Percentiles rank a stretch among this genome's conserved stretches.
phyloP scores from a whole-genome alignment of 352 stramenopile species.

The Vaucheria bursata region DNA sequence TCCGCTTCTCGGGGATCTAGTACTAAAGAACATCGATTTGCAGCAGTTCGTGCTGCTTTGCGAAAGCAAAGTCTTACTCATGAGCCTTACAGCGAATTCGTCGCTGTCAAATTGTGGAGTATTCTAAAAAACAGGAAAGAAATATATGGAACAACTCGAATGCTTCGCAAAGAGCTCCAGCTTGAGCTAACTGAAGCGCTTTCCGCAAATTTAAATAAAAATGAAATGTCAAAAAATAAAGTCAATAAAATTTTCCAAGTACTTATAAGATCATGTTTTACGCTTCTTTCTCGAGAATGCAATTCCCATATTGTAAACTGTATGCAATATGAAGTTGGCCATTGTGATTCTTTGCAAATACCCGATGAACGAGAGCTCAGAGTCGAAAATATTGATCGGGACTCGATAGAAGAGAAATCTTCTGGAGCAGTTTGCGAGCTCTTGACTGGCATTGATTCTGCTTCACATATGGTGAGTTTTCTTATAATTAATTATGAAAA shows the following conservation, averaged over 20 bases:
- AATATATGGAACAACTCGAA: slow-evolving; percentile 18
- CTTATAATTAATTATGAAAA: too few relatives aligned
- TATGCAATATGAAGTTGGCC: too few relatives aligned
- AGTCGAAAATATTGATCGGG: too few relatives aligned
- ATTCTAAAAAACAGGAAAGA: not conserved
- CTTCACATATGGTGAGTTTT: slow-evolving; percentile 1
- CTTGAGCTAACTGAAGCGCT: slow-evolving; percentile 21
- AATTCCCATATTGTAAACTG: not conserved
- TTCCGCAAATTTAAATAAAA: slow-evolving; percentile 4
- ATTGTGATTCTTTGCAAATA: too few relatives aligned
- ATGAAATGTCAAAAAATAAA: slow-evolving; percentile 45
- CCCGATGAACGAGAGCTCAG: too few relatives aligned
- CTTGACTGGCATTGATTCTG: not conserved
- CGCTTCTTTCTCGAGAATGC: slow-evolving; percentile 23
- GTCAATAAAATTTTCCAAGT: slow-evolving; percentile 48
- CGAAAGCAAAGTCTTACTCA: slow-evolving; percentile 44
- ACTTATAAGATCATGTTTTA: slow-evolving; percentile 37
- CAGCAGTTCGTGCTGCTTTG: slow-evolving; percentile 36
- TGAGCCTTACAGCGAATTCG: slow-evolving; percentile 43
- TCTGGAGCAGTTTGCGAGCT: not conserved
- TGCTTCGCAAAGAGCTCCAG: slow-evolving; percentile 42
- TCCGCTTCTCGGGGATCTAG: too few relatives aligned
- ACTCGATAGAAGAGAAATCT: too few relatives aligned
- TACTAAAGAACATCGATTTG: slow-evolving; percentile 19
- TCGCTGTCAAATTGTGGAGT: slow-evolving; percentile 1